Conservation (phyloP, 2,329 filamentous ascomycete species). For the Fusarium marasasianum region DNA sequence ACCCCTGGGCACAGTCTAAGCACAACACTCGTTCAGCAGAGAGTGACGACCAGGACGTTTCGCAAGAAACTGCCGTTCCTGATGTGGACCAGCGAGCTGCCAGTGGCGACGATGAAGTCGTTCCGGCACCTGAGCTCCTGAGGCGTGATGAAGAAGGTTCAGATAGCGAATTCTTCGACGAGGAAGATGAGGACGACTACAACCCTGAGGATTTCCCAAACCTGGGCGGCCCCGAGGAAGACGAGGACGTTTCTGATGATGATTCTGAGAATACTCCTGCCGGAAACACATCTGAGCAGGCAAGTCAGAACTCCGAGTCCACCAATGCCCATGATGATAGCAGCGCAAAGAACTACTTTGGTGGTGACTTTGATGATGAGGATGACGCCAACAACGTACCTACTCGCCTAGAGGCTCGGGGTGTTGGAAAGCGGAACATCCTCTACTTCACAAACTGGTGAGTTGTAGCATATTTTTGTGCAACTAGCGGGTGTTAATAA, state of each 20-base stretch:
- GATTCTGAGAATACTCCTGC: background rate
- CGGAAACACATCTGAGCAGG: background rate
- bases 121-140: background rate
- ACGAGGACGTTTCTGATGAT: background rate
- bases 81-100: background rate
- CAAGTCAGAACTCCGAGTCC: background rate
- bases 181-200: conserved; percentile 13
- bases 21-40: conserved; percentile 12
- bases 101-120: background rate
- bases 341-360: conserved; percentile 11
- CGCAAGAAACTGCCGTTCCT: background rate
- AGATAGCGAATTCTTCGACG: conserved; percentile 7
- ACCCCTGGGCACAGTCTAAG: conserved; percentile 14
- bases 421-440: conserved; percentile 48
- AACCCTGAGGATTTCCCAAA: conserved; percentile 9
- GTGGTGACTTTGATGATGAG: conserved; percentile 12
- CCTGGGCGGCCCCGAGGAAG: conserved; percentile 6
- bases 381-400: conserved; percentile 12
- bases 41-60: background rate
- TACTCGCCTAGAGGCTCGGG: conserved; percentile 23
- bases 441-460: conserved; percentile 67
- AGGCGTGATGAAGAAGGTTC: conserved; percentile 6
- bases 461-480: background rate
- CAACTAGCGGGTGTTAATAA: conserved; percentile 6
- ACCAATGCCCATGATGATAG: background rate